These are phyloP conservation scores for Sporisorium exsertum DNA, from an alignment of 1,284 basidiomycete genomes.

Conservation along the genomic window DNA sequence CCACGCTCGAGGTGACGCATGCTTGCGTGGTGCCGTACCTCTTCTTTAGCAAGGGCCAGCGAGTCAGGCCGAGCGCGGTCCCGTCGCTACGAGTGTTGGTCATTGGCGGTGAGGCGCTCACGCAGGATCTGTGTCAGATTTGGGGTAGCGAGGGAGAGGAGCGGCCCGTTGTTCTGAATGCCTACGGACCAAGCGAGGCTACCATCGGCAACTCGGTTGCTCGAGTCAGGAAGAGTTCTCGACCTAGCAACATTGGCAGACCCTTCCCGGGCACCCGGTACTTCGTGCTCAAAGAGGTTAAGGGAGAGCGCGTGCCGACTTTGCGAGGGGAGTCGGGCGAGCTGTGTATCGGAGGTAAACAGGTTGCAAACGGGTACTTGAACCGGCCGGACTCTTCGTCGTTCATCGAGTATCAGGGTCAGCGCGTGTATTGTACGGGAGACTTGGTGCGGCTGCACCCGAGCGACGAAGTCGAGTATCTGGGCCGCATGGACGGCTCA, in stretches of 20 bases:
- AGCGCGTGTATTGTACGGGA: constrained; percentile 61
- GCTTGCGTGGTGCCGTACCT: constrained; percentile 67
- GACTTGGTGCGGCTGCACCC: constrained; percentile 61
- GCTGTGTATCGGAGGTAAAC: constrained; percentile 61
- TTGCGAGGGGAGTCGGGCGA: constrained; percentile 62
- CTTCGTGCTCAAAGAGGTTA: constrained; percentile 45
- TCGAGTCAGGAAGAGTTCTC: constrained; percentile 38
- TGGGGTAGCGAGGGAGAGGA: constrained; percentile 51
- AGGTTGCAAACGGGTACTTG: constrained; percentile 62
- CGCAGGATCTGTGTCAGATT: constrained; percentile 47
- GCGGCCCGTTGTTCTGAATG: constrained; percentile 58
- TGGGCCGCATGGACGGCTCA: constrained; percentile 59
- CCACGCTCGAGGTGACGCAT: constrained; percentile 57
- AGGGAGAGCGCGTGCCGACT: constrained; percentile 35
- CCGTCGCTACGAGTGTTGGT: constrained; percentile 58
- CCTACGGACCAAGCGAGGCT: constrained; percentile 66
- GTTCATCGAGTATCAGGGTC: constrained; percentile 40
- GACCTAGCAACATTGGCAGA: constrained; percentile 54
- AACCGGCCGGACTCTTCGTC: constrained; percentile 39
- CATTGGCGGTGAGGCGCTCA: constrained; percentile 65
- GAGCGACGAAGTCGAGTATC: constrained; percentile 56
- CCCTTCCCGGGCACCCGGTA: constrained; percentile 63
- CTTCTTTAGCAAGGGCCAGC: constrained; percentile 60
- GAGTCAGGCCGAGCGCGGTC: constrained; percentile 52
- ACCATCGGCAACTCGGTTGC: constrained; percentile 66